Percentiles rank a stretch among this genome's conserved stretches.
Evolutionary conservation across 345 rosid genomes (phyloP).

Genomic region (Passiflora organensis): DNA sequence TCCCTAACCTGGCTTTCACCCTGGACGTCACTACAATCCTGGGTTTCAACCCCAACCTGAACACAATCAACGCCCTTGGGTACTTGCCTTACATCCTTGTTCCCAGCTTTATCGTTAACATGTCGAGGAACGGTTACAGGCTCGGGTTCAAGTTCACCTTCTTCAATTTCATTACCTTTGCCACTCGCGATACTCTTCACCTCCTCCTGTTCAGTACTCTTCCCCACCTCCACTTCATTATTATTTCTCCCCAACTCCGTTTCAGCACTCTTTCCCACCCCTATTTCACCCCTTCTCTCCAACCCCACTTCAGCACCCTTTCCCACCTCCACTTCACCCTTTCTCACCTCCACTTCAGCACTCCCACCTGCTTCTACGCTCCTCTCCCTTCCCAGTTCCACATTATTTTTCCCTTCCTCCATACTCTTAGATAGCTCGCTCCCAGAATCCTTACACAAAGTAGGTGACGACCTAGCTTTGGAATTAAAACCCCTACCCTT

Average conservation of each 20-base stretch:
- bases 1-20: conserved; percentile 17
- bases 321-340: conserved; percentile 19
- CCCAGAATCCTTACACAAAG: conserved; percentile 84
- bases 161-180: conserved; percentile 89
- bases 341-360: too few relatives aligned
- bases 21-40: conserved; percentile 23
- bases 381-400: too few relatives aligned
- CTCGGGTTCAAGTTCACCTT: conserved; percentile 95
- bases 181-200: conserved; percentile 58
- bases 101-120: conserved; percentile 5
- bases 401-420: conserved; percentile 26
- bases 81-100: conserved; percentile 11
- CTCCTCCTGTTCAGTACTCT: conserved; percentile 17
- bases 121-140: conserved; percentile 19
- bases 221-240: too few relatives aligned
- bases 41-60: too few relatives aligned
- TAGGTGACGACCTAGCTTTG: conserved; percentile 55
- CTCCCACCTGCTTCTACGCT: too few relatives aligned
- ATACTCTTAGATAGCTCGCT: conserved; percentile 49
- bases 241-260: not conserved
- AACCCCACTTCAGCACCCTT: conserved; percentile 28
- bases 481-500: conserved; percentile 31
- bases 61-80: conserved; percentile 11
- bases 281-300: too few relatives aligned
- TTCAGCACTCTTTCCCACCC: too few relatives aligned